Evolutionary conservation across 169 alveolate genomes (phyloP).

Genomic region (Plasmodium sp.): DNA sequence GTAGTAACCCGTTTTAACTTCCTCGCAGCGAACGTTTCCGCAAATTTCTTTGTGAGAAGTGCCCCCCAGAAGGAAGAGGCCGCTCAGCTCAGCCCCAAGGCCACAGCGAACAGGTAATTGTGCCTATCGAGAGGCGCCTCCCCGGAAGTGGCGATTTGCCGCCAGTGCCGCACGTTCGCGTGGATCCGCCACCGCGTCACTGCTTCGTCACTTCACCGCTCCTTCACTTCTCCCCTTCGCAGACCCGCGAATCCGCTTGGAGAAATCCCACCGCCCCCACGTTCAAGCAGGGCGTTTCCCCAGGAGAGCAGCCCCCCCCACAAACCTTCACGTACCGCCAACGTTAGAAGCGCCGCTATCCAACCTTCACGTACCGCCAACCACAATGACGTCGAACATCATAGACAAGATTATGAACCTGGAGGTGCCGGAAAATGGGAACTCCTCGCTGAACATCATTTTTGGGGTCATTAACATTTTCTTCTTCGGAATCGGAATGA

Average conservation of each 20-base stretch:
- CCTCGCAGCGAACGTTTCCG: background rate
- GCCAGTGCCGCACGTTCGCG: background rate
- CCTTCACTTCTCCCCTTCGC: background rate
- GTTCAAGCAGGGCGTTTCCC: background rate
- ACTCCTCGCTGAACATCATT: conserved; percentile 51
- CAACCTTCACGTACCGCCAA: background rate
- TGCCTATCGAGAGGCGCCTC: background rate
- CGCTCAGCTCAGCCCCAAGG: background rate
- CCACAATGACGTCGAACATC: conserved; percentile 17
- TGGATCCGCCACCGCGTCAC: no score
- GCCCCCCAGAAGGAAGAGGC: background rate
- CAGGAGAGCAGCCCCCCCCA: background rate
- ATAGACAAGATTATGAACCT: conserved; percentile 23
- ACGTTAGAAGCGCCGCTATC: no score
- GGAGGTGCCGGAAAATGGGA: conserved; percentile 75
- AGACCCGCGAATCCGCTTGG: background rate
- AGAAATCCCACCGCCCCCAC: background rate
- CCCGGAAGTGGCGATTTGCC: background rate
- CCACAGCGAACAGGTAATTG: background rate
- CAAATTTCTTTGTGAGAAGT: background rate
- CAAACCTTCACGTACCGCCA: no score
- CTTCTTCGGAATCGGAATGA: conserved; percentile 87
- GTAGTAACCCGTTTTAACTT: background rate
- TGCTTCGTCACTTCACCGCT: background rate
- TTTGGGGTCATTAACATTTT: conserved; percentile 81